A percentile compares a stretch with the other conserved stretches of the same genome.
phyloP scores from a whole-genome alignment of 1,284 basidiomycete genomes.

The Melampsora larici-populina region DNA sequence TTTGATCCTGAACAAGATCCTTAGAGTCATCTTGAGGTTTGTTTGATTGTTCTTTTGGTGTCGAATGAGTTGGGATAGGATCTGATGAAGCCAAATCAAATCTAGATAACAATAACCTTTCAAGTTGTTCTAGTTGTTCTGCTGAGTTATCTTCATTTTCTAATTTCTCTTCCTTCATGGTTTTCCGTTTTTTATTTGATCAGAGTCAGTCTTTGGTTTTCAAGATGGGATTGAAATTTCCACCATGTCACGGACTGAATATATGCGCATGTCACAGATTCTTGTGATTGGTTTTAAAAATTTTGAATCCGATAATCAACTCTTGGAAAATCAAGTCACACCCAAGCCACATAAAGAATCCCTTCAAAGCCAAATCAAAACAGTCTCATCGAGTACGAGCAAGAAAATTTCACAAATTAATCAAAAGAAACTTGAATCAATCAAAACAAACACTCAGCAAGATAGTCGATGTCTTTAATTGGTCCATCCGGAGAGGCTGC shows the following conservation, averaged over 20 bases:
- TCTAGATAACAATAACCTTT: background rate
- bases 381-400: no score
- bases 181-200: no score
- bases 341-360: background rate
- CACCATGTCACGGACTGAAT: background rate
- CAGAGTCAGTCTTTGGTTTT: no score
- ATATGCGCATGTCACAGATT: constrained; percentile 4
- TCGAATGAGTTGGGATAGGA: background rate
- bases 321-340: no score
- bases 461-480: background rate
- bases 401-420: no score
- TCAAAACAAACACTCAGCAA: no score
- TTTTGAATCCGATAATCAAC: no score
- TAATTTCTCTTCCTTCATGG: background rate
- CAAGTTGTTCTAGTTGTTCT: background rate
- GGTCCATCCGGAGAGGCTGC: constrained; percentile 4
- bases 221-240: no score
- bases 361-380: background rate
- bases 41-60: background rate
- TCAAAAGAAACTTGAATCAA: no score
- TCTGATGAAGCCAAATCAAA: background rate
- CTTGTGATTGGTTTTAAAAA: no score
- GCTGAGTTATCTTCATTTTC: background rate
- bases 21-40: no score
- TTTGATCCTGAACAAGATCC: no score